A percentile compares a stretch with the other conserved stretches of the same genome.
Conservation (phyloP, 73 alveolate genomes). For the Tetrahymena borealis region DNA sequence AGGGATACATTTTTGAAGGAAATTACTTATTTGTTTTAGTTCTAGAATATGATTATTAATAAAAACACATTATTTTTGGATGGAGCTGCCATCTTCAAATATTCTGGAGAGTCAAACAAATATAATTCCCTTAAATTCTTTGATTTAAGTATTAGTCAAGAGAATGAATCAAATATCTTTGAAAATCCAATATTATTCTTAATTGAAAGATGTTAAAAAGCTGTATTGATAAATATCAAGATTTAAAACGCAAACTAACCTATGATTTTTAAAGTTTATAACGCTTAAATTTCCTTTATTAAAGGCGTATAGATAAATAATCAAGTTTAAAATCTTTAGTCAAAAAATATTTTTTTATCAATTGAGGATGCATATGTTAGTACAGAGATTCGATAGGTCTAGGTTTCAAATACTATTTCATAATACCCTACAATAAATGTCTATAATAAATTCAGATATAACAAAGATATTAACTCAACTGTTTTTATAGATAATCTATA, state of each 20-base stretch:
- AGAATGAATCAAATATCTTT: background rate
- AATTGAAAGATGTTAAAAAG: background rate
- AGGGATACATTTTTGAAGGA: background rate
- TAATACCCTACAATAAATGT: background rate
- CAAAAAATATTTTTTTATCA: background rate
- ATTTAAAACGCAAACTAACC: background rate
- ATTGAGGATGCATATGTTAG: background rate
- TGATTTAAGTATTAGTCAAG: background rate
- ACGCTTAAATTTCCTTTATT: background rate
- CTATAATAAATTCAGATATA: background rate
- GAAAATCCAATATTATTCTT: background rate
- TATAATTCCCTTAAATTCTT: background rate
- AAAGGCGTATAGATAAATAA: background rate
- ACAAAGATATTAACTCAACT: no score
- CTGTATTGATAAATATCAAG: background rate
- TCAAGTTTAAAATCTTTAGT: no score
- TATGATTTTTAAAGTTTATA: background rate
- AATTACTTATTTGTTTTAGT: background rate
- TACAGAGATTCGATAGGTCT: background rate
- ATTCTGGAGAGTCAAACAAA: background rate
- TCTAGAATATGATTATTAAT: background rate
- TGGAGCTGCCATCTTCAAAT: background rate
- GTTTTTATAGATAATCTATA: no score
- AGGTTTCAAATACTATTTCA: background rate
- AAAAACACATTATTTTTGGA: background rate